Percentiles rank a stretch among this genome's conserved stretches.
Conservation (phyloP, 495 filamentous ascomycete genomes). For the Hypomontagnella monticulosa region DNA sequence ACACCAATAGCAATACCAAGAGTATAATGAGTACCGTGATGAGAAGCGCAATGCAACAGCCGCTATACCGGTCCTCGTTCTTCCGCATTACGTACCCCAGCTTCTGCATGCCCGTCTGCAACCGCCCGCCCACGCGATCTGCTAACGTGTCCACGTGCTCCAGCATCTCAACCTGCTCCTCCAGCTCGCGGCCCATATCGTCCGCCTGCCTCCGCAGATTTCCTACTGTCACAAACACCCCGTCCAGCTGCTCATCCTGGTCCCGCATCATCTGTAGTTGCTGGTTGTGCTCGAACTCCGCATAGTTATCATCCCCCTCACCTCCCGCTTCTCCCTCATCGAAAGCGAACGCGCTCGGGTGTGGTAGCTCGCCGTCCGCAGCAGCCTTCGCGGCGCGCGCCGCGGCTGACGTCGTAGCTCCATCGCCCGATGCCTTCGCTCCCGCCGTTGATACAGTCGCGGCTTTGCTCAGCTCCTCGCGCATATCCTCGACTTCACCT, state of each 20-base stretch:
- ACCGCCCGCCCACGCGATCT: conserved; percentile 85
- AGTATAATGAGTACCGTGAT: conserved; percentile 87
- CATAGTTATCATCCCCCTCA: conserved; percentile 68
- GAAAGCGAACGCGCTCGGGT: conserved; percentile 73
- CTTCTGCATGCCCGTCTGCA: conserved; percentile 86
- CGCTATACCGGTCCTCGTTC: conserved; percentile 92
- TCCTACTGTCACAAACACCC: conserved; percentile 91
- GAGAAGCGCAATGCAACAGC: conserved; percentile 88
- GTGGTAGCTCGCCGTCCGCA: conserved; percentile 64
- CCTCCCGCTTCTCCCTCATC: conserved; percentile 53
- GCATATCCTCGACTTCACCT: conserved; percentile 87
- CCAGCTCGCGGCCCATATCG: conserved; percentile 93
- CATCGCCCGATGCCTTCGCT: neutral
- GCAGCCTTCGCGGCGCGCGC: conserved; percentile 40
- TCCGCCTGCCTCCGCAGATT: conserved; percentile 89
- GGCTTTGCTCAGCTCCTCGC: conserved; percentile 69
- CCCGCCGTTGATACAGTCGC: neutral
- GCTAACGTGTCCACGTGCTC: conserved; percentile 82
- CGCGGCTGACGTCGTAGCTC: conserved; percentile 22
- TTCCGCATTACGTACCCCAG: conserved; percentile 83
- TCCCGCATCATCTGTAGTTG: conserved; percentile 93
- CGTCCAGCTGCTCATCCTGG: conserved; percentile 92
- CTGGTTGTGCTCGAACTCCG: conserved; percentile 90
- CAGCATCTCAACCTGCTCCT: conserved; percentile 87
- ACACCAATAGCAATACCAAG: conserved; percentile 72